phyloP scores from a whole-genome alignment of 31 red algal species.

The Porphyra umbilicalis region DNA sequence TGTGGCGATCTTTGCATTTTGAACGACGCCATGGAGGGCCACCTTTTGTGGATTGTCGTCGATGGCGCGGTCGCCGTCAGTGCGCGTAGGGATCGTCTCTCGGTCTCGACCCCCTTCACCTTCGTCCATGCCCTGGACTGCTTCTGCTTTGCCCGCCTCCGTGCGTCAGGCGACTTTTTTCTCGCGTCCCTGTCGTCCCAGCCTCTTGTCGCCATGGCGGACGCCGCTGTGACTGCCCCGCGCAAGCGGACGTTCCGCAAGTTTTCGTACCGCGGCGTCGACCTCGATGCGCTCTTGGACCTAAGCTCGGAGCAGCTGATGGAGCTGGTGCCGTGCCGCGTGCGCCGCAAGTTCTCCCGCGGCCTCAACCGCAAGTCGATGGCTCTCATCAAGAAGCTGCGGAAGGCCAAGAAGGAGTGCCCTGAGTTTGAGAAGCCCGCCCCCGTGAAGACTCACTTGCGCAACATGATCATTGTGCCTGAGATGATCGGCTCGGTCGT shows the following conservation, averaged over 20 bases:
- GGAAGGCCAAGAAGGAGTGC: constrained; percentile 92
- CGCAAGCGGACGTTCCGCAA: constrained; percentile 81
- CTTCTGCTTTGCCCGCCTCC: neutral
- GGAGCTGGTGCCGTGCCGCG: constrained; percentile 68
- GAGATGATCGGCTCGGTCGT: constrained; percentile 98
- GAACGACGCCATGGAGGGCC: neutral
- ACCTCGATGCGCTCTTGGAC: constrained; percentile 88
- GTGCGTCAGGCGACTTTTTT: too few relatives aligned
- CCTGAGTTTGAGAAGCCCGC: constrained; percentile 84
- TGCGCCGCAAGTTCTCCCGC: constrained; percentile 82
- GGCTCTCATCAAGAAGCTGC: constrained; percentile 90
- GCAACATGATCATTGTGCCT: constrained; percentile 96
- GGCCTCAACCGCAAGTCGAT: constrained; percentile 82
- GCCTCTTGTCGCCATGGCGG: neutral
- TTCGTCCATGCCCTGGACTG: neutral
- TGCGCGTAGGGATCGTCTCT: neutral
- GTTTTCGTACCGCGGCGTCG: constrained; percentile 96
- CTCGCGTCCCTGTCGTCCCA: too few relatives aligned
- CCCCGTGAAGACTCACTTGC: constrained; percentile 74
- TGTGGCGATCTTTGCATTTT: neutral
- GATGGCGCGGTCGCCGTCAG: neutral
- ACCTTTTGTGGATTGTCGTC: neutral
- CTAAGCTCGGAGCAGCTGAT: constrained; percentile 82
- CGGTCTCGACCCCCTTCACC: neutral
- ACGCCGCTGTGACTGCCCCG: neutral